Base-by-base conservation (phyloP, 2,329 filamentous ascomycete species). In the Sordariomycetes sp. region DNA sequence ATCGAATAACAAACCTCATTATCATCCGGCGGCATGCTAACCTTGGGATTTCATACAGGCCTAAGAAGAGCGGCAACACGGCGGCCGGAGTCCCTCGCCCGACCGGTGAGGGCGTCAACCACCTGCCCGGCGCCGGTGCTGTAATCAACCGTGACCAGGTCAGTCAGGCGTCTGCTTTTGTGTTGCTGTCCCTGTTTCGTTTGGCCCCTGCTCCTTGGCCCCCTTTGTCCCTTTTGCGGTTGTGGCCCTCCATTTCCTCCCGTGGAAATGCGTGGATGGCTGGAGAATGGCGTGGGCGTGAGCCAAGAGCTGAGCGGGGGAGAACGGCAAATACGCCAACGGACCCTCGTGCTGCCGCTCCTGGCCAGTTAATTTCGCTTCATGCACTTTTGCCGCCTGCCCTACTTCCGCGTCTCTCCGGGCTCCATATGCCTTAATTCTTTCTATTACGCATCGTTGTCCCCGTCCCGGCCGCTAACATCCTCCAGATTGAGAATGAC, bases 61-160 rank as follows among this genome's bases (percentile, higher is more conserved):
- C 88, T 52, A 92, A 92, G 76, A 90, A 88, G 74, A 87, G 86
- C 71, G 78, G 79, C 61, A 82, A 84, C 64, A 82, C 83, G 63
- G 81, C 84, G 64, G 86, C 85, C 69, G 88, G 87, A 66, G 78
- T 89, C 68, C 81, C 86, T 67, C 82, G 83, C 66, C 73, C 77
- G 64, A 79, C 79, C 74, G 84, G 83, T 70, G 85, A 86, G 71
- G 78, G 52, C 16, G 37, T 34, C 43, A 32, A 32, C 28, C 52
- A 55, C 48, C 52, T 28, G 50, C 58, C 22, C 50, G 58, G 54
- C 8, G 46, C 24, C 16, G 60, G 58, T 20, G 14, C 37, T 11
- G 46, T 50, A 10, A 20, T 20, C 46, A 55, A 48, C 12, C 32
- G 48, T 64, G 77, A 78, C 59, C 77, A 81, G 76, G 82, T 86